Conservation (phyloP, 108 stramenopile species). For the Cafeteria roenbergensis region DNA sequence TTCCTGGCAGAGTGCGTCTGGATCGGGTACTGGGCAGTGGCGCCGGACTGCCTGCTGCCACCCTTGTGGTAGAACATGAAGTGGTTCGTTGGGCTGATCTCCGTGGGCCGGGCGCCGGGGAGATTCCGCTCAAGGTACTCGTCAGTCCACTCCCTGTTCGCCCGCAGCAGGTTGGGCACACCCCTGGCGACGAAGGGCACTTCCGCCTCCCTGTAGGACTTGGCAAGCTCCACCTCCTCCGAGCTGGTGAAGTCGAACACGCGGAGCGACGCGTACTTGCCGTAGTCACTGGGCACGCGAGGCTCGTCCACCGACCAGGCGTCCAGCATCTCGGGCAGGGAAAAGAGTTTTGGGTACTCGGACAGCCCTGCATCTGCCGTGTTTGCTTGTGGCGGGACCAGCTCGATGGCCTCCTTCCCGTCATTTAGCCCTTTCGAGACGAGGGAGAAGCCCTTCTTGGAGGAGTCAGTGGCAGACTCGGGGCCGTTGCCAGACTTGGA, state of each 20-base stretch:
- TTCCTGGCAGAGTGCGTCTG: conserved; percentile 60
- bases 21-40: conserved; percentile 20
- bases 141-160: conserved; percentile 71
- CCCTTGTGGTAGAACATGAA: conserved; percentile 79
- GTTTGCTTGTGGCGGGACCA: no score
- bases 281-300: conserved; percentile 19
- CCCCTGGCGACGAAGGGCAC: conserved; percentile 84
- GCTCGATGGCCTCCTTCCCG: no score
- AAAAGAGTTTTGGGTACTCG: conserved; percentile 34
- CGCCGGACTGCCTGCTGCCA: conserved; percentile 12
- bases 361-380: no score
- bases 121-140: conserved; percentile 61
- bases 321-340: conserved; percentile 30
- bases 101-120: conserved; percentile 39
- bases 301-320: conserved; percentile 38
- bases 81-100: conserved; percentile 67
- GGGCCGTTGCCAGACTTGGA: no score
- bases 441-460: no score
- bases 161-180: conserved; percentile 62
- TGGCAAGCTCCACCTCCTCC: conserved; percentile 62
- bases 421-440: no score
- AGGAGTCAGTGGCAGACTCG: no score
- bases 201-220: conserved; percentile 47
- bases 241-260: conserved; percentile 52
- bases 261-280: conserved; percentile 31